Evolutionary conservation across 225 moss, liverwort and hornwort genomes (phyloP), one percentile per base, ranked within the genome.

Genomic region (Marchantia polymorpha): DNA sequence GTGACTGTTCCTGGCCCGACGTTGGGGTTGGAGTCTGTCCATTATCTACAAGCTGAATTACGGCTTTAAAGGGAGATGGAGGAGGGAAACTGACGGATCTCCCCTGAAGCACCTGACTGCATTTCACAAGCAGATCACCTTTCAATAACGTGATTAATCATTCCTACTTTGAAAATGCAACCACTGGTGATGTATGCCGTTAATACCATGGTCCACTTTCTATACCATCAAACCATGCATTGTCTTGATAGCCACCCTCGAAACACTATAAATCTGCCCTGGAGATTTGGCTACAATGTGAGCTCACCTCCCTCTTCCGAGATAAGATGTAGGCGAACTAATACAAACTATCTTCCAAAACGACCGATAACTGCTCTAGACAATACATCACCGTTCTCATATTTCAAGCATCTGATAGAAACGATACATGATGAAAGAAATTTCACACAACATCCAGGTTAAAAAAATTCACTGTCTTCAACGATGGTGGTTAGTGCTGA

Each of bases 61-160:
- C 83, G 14, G 90, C 92, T 85, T 85, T 92, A 79, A 96, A 77
- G 9, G 95, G 95, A 0, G 95, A 91, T 46, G 87, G 80, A 69
- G 88, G 86, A 19, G 90, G 72, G 23, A 93, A 84, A 23, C 50
- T 84, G 10, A 87, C 77, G 48, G 84, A 78, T 72, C 79, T 85
- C 10, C 89, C 92, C 60, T 78, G 88, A 31, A 92, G 78, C 69
- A 92, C 65, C 49, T 92, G 94, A 78, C 94, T 93, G 79, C 69
- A 83, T 7, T 54, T 79, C 64, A 78, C 52, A 23, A 80, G 49
- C 54, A 75, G 58, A 75, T 56, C 12, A 29, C 30, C 15, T 9
- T 29, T 29, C 53, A 75, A 47, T 47, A 69, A 31, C 69, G 47
- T 39, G 2, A 69, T 39, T 4, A 31, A 14, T 31, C 16, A 4